Base-by-base conservation (phyloP, 768 basidiomycete species). In the Hortiboletus flavorubellus region DNA sequence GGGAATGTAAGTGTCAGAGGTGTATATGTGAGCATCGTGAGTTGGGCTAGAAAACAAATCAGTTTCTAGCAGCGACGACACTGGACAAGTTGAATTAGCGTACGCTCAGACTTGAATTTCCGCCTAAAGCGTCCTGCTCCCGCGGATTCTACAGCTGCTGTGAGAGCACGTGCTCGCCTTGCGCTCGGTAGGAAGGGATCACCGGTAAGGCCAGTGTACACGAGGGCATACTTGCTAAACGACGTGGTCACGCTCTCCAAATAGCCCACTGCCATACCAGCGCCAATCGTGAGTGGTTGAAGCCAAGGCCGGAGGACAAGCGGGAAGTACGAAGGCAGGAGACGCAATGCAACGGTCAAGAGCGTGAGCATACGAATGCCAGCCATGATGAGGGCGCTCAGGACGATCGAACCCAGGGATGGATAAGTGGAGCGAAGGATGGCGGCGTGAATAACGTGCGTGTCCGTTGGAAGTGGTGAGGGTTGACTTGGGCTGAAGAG, bases 1-100 rank as follows among this genome's bases (percentile, higher is more conserved):
- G 92, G 89, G 59, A 94, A 80, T 1, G 90, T 89, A 56, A 93
- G 75, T 1, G 87, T 89, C 47, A 91, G 75, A 16, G 93, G 88
- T 12, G 89, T 82, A 30, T 82, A 71, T 14, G 76, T 89, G 59
- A 95, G 78, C 59, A 94, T 73, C 0, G 87, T 81, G 60, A 93
- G 78, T 66, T 84, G 80, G 26, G 82, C 81, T 86, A 47, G 15
- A 64, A 46, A 40, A 49, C 2, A 12, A 43, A 46, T 58, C 47
- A 65, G 40, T 16, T 21, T 23, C 21, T n/a, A 44, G 23, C 18
- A 42, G 5, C 48, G 6, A 18, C 34, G 29, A 55, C 10, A 12
- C 35, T 30, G 21, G 29, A 50, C 10, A 44, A 48, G 33, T 39
- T 12, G 37, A 38, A 59, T 37, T 5, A 16, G 68, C 83, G 56